Percentiles rank a stretch among this genome's conserved stretches.
These are phyloP conservation scores for Penicillium vulpinum DNA, from an alignment of 2,329 filamentous ascomycete genomes.

Conservation along the genomic window DNA sequence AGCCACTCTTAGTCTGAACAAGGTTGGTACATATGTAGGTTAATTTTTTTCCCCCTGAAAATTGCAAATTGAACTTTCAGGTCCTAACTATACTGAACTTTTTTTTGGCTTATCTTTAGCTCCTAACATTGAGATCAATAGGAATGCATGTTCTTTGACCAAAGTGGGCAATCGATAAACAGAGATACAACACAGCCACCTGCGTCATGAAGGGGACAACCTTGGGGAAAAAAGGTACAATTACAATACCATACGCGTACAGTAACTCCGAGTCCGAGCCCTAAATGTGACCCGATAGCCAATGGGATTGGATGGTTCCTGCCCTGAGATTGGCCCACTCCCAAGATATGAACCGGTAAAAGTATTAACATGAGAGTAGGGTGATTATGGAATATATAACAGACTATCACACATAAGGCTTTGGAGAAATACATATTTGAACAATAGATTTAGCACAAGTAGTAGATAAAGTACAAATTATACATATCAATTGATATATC, in stretches of 20 bases:
- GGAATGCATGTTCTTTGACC: slow-evolving; percentile 16
- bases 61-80: not conserved
- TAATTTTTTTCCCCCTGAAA: not conserved
- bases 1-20: not conserved
- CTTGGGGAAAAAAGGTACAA: not conserved
- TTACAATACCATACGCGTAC: not conserved
- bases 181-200: slow-evolving; percentile 18
- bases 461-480: not conserved
- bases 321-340: not conserved
- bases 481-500: too few relatives aligned
- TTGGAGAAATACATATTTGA: not conserved
- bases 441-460: not conserved
- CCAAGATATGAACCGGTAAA: not conserved
- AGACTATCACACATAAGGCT: not conserved
- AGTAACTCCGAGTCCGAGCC: slow-evolving; percentile 5
- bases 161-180: slow-evolving; percentile 3
- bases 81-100: not conserved
- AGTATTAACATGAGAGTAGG: not conserved
- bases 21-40: not conserved
- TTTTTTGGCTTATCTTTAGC: not conserved
- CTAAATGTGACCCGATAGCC: not conserved
- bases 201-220: slow-evolving; percentile 17
- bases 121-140: not conserved
- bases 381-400: not conserved
- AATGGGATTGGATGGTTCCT: not conserved